Base-by-base conservation (phyloP, 345 rosid genomes). In the Toxicodendron radicans region DNA sequence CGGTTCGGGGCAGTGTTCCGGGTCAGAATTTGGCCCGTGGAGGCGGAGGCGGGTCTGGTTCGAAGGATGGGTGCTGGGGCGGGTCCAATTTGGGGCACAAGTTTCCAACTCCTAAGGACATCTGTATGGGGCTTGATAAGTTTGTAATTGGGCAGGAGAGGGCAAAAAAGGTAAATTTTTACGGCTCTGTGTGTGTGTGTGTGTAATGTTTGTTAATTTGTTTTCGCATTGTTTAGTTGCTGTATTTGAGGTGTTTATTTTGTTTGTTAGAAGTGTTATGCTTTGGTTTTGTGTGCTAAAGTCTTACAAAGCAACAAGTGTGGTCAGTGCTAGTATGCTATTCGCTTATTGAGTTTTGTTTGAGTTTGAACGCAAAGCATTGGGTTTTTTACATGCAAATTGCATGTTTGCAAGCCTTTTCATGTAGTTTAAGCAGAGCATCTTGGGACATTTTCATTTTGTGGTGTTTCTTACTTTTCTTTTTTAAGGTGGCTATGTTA, bases 121-220 rank as follows among this genome's bases (percentile, higher is more conserved):
- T 96, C 21, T 93, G 98, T 64, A 89, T 87, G 83, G 98, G 95
- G 58, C 81, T 96, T 66, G 90, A 93, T 78, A 93, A 88, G 86
- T 96, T 93, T 72, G 99, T 96, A 23, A 96, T 96, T 84, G 99
- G 99, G 64, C 99, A 96, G 79, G 97, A 91, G 23, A 90, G 88
- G 75, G 98, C 98, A 2, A 93, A 96, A 81, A 96, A 96, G 99
- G 99, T 96, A 70, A 79, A 24, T 24, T 23, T 33, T 17, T 23
- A 8, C 66, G 35, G 41, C 20, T 7, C 64, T 48, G 13, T 33
- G 27, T 46, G 53, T 56, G n/a, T n/a, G n/a, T n/a, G 14, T 8
- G 2, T 30, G 58, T 63, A 32, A 7, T 76, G 41, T 66, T 74
- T 51, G 35, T 32, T 46, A 49, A 76, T 32, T 62, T 71, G 21